phyloP scores from a whole-genome alignment of 192 early-diverging fungal species.

The Coemansia umbellata region DNA sequence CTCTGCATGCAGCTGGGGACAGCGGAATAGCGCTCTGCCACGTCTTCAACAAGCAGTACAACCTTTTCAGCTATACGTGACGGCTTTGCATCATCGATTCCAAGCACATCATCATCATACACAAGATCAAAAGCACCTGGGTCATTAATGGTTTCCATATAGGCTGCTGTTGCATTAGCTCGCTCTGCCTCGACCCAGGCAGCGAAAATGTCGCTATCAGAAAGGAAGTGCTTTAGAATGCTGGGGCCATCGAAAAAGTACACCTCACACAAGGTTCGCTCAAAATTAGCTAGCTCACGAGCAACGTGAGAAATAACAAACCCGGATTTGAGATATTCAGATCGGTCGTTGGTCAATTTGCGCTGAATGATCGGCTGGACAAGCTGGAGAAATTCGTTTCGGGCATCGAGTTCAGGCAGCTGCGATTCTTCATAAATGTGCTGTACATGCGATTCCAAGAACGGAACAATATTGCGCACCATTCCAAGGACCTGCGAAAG shows the following conservation, averaged over 20 bases:
- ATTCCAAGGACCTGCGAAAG: slow-evolving; percentile 57
- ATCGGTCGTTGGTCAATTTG: slow-evolving; percentile 56
- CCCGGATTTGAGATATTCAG: slow-evolving; percentile 53
- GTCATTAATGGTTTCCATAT: slow-evolving; percentile 60
- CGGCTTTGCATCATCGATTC: slow-evolving; percentile 54
- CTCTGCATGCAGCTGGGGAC: slow-evolving; percentile 58
- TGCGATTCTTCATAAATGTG: slow-evolving; percentile 53
- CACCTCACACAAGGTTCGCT: slow-evolving; percentile 60
- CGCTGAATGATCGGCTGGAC: slow-evolving; percentile 53
- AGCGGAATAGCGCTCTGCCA: slow-evolving; percentile 59
- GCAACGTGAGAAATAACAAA: slow-evolving; percentile 63
- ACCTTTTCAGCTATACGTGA: slow-evolving; percentile 60
- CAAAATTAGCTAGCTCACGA: slow-evolving; percentile 63
- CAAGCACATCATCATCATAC: slow-evolving; percentile 50
- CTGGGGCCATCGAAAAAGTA: slow-evolving; percentile 50
- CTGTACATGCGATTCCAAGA: slow-evolving; percentile 62
- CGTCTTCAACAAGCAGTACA: slow-evolving; percentile 58
- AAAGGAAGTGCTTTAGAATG: slow-evolving; percentile 52
- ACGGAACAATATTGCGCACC: slow-evolving; percentile 60
- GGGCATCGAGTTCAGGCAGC: slow-evolving; percentile 49
- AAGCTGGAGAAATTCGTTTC: slow-evolving; percentile 65
- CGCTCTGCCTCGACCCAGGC: slow-evolving; percentile 71
- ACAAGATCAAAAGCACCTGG: slow-evolving; percentile 60
- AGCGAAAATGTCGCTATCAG: slow-evolving; percentile 56
- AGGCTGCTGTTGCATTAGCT: slow-evolving; percentile 56